These are phyloP conservation scores for Camellia japonica DNA, from an alignment of 148 eudicot species.

Conservation along the genomic window DNA sequence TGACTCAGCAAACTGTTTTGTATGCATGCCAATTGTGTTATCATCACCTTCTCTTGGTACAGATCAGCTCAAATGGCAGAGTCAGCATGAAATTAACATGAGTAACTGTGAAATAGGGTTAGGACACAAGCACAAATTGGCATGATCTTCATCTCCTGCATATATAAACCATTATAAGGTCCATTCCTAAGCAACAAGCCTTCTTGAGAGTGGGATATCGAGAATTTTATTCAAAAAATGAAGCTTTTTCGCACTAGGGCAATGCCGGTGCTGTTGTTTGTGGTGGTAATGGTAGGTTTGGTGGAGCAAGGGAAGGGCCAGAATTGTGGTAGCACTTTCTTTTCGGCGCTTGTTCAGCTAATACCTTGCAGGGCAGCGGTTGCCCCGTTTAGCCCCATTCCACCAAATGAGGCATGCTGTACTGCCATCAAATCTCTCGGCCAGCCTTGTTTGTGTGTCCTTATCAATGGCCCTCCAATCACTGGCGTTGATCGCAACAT, in stretches of 20 bases:
- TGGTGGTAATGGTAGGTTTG: conserved; percentile 32
- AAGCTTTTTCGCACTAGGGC: conserved; percentile 22
- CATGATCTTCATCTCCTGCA: conserved; percentile 28
- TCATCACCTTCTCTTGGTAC: neutral
- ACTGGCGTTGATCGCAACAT: conserved; percentile 86
- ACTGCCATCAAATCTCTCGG: conserved; percentile 64
- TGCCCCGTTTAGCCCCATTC: conserved; percentile 65
- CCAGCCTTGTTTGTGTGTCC: conserved; percentile 86
- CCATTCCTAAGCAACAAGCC: neutral
- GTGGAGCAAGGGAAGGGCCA: conserved; percentile 41
- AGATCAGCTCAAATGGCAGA: conserved; percentile 9
- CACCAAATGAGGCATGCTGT: conserved; percentile 89
- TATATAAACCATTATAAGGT: neutral
- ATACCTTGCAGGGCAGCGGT: conserved; percentile 85
- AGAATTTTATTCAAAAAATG: conserved; percentile 29
- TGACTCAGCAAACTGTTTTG: conserved; percentile 40
- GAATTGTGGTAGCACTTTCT: conserved; percentile 68
- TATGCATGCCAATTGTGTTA: conserved; percentile 16
- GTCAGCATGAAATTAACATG: conserved; percentile 33
- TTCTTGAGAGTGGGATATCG: neutral
- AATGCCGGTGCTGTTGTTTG: conserved; percentile 20
- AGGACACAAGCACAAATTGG: conserved; percentile 40
- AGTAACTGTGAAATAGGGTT: conserved; percentile 31
- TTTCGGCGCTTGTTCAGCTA: conserved; percentile 78
- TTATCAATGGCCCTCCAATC: conserved; percentile 82